Evolutionary conservation across 495 filamentous ascomycete species (phyloP), one percentile per base, ranked within the genome.

Genomic region (Daldinia decipiens): DNA sequence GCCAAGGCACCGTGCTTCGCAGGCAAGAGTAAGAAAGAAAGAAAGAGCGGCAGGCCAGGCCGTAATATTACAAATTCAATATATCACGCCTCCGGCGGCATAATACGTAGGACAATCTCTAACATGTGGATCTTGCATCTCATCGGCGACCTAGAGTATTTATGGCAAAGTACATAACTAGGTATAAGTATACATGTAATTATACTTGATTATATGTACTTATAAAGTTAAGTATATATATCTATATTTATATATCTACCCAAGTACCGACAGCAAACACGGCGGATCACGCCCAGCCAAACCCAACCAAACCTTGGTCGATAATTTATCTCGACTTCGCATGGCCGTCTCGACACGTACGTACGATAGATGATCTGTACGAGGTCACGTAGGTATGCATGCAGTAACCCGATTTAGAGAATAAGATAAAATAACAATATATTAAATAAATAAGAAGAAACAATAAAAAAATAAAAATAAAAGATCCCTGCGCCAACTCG

Each of bases 61-160:
- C 34, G 34, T 36, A 36, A 36, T 36, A 36, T 13, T 12, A 11
- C 58, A 21, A 34, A 29, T 9, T 21, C 26, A 43, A 54, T 59
- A 59, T 59, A 40, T n/a, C 47, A 8, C 56, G 26, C 19, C 19
- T 31, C 51, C 31, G 27, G n/a, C 27, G 29, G 53, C 27, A 62
- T 13, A 34, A 9, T 47, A 66, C 32, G 68, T 62, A 40, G 59
- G 40, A 67, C 62, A 67, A 71, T 71, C 62, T 71, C 17, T 21
- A 7, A 7, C 9, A 59, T 13, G 53, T 45, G 62, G 53, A 71
- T 71, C 68, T 71, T 71, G 63, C 68, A 67, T 71, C 43, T 71
- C 62, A 62, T 71, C 62, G 61, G 62, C 68, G 62, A 61, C 67
- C 57, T 70, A 7, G 15, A n/a, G 15, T 53, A 53, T 53, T 31